Evolutionary conservation across 768 basidiomycete species (phyloP).

Genomic region (Porphyrellus cyaneotinctus): DNA sequence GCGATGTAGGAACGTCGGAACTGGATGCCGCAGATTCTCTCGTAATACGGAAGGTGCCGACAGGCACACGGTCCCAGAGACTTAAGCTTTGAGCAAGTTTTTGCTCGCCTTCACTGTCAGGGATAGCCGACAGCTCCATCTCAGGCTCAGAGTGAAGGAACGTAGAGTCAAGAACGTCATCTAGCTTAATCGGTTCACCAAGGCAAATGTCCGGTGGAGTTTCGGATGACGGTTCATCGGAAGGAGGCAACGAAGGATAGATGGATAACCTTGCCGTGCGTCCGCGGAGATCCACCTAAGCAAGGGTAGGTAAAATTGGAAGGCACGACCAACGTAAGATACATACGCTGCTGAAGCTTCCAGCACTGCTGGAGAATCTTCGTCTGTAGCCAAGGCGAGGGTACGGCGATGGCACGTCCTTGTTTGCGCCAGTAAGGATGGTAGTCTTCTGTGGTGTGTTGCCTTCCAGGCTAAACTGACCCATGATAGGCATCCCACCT

Average conservation of each 20-base stretch:
- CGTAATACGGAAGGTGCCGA: slow-evolving; percentile 68
- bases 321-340: slow-evolving; percentile 3
- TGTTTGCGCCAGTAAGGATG: slow-evolving; percentile 28
- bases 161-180: slow-evolving; percentile 75
- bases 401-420: slow-evolving; percentile 33
- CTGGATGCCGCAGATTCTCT: slow-evolving; percentile 31
- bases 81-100: slow-evolving; percentile 47
- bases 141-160: slow-evolving; percentile 60
- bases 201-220: slow-evolving; percentile 37
- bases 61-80: slow-evolving; percentile 73
- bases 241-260: slow-evolving; percentile 30
- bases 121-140: slow-evolving; percentile 24
- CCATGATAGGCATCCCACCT: slow-evolving; percentile 34
- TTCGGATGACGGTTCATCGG: slow-evolving; percentile 34
- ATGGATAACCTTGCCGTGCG: slow-evolving; percentile 34
- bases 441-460: slow-evolving; percentile 18
- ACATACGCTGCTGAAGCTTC: slow-evolving; percentile 38
- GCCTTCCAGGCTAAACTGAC: slow-evolving; percentile 31
- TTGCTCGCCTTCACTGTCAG: slow-evolving; percentile 36
- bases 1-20: slow-evolving; percentile 28
- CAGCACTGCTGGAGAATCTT: slow-evolving; percentile 28
- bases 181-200: slow-evolving; percentile 53
- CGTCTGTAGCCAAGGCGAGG: slow-evolving; percentile 22
- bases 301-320: slow-evolving; percentile 4
- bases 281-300: slow-evolving; percentile 30